Percentiles rank a stretch among this genome's conserved stretches.
phyloP scores from a whole-genome alignment of 495 filamentous ascomycete species.

The Aspergillus ellipticus region DNA sequence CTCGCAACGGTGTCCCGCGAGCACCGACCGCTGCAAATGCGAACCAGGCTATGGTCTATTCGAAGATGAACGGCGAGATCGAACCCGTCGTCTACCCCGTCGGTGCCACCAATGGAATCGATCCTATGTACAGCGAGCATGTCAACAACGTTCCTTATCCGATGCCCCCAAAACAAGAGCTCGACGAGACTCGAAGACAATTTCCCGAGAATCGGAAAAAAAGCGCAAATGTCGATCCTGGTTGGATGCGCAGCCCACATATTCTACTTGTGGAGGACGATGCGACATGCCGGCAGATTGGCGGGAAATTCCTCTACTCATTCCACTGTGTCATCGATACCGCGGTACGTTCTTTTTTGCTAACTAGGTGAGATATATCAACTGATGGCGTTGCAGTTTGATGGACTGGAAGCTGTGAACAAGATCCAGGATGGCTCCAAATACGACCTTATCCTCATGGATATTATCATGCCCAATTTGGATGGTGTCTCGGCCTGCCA shows the following conservation, averaged over 20 bases:
- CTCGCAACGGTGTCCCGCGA: conserved; percentile 37
- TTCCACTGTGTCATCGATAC: conserved; percentile 88
- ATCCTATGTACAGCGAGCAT: conserved; percentile 91
- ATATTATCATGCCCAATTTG: conserved; percentile 97
- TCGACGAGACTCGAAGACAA: conserved; percentile 50
- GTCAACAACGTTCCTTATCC: conserved; percentile 89
- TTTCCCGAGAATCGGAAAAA: conserved; percentile 61
- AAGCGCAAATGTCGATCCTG: conserved; percentile 65
- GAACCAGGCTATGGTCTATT: conserved; percentile 48
- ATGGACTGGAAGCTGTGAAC: conserved; percentile 89
- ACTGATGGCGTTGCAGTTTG: conserved; percentile 53
- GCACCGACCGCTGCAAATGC: conserved; percentile 49
- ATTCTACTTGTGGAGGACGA: conserved; percentile 96
- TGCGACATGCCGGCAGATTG: conserved; percentile 87
- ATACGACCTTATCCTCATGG: conserved; percentile 96
- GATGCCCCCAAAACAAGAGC: conserved; percentile 56
- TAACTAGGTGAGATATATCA: background rate
- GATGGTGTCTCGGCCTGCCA: conserved; percentile 94
- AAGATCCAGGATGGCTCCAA: conserved; percentile 79
- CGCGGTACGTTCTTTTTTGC: conserved; percentile 75
- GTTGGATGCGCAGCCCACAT: conserved; percentile 77
- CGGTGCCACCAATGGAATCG: conserved; percentile 83
- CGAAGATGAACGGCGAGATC: conserved; percentile 57
- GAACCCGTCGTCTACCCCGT: conserved; percentile 88
- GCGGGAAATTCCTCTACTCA: conserved; percentile 86